A percentile compares a stretch with the other conserved stretches of the same genome.
Evolutionary conservation across 2,329 filamentous ascomycete genomes (phyloP).

Genomic region (Dothiorella sarmentorum): DNA sequence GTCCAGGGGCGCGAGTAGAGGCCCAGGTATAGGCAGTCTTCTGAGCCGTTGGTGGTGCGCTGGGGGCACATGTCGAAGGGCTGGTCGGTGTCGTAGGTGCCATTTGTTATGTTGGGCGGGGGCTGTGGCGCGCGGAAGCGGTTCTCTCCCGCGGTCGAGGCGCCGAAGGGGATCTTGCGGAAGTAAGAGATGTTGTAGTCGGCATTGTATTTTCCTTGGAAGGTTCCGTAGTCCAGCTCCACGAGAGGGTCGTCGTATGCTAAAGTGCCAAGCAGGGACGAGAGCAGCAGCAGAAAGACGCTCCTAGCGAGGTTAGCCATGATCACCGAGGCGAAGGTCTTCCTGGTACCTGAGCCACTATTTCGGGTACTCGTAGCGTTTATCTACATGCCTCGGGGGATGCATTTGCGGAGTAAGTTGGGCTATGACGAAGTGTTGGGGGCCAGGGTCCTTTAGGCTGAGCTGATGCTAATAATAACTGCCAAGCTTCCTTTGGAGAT

Average conservation of each 20-base stretch:
- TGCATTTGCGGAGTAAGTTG: neutral
- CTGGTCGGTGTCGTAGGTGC: conserved; percentile 54
- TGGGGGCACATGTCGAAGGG: conserved; percentile 58
- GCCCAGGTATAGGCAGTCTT: conserved; percentile 61
- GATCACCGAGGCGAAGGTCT: neutral
- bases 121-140: conserved; percentile 61
- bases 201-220: conserved; percentile 51
- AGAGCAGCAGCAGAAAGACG: neutral
- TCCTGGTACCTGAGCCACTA: neutral
- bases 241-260: conserved; percentile 21
- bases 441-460: neutral
- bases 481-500: neutral
- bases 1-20: conserved; percentile 59
- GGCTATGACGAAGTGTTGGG: neutral
- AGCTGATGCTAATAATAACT: too few relatives aligned
- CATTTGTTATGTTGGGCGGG: conserved; percentile 48
- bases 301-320: neutral
- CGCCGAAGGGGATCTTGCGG: conserved; percentile 60
- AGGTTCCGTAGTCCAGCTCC: conserved; percentile 40
- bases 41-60: conserved; percentile 52
- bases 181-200: conserved; percentile 58
- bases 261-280: neutral
- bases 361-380: neutral
- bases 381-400: conserved; percentile 10
- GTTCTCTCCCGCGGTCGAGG: conserved; percentile 55